phyloP scores from a whole-genome alignment of 495 filamentous ascomycete genomes.

The Daldinia concentrica region DNA sequence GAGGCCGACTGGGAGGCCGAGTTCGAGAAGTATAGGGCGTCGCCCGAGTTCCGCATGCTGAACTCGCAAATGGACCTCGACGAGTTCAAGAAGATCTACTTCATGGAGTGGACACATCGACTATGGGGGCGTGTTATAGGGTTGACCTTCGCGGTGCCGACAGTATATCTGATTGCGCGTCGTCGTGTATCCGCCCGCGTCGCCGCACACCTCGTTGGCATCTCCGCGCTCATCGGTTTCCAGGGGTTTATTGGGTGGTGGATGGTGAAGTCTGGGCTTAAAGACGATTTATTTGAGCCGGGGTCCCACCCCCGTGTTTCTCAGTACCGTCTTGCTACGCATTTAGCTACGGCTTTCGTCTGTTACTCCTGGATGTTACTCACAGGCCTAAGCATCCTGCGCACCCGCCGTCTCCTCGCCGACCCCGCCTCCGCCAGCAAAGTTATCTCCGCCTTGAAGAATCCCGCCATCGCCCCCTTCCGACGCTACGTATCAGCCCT shows the following conservation, averaged over 20 bases:
- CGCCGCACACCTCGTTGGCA: conserved; percentile 79
- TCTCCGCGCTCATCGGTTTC: conserved; percentile 89
- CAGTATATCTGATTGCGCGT: conserved; percentile 85
- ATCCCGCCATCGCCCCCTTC: conserved; percentile 74
- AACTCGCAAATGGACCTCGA: conserved; percentile 90
- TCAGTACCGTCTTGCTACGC: conserved; percentile 91
- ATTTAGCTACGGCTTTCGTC: conserved; percentile 87
- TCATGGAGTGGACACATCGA: conserved; percentile 98
- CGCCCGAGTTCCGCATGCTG: conserved; percentile 88
- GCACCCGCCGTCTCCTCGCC: conserved; percentile 72
- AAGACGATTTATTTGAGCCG: conserved; percentile 91
- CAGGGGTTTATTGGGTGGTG: conserved; percentile 98
- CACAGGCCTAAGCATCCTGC: conserved; percentile 86
- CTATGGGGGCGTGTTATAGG: conserved; percentile 96
- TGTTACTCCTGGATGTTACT: conserved; percentile 95
- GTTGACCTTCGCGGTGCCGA: conserved; percentile 85
- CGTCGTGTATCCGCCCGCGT: conserved; percentile 81
- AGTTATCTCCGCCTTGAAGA: conserved; percentile 65
- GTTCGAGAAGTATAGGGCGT: conserved; percentile 88
- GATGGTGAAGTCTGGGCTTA: conserved; percentile 97
- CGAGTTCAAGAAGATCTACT: conserved; percentile 99
- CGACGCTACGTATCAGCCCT: conserved; percentile 77
- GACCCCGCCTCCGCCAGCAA: conserved; percentile 66
- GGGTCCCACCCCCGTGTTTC: conserved; percentile 90
- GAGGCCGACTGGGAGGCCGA: conserved; percentile 84